Base-by-base conservation (phyloP, 331 rosid species). In the Stylosanthes scabra region DNA sequence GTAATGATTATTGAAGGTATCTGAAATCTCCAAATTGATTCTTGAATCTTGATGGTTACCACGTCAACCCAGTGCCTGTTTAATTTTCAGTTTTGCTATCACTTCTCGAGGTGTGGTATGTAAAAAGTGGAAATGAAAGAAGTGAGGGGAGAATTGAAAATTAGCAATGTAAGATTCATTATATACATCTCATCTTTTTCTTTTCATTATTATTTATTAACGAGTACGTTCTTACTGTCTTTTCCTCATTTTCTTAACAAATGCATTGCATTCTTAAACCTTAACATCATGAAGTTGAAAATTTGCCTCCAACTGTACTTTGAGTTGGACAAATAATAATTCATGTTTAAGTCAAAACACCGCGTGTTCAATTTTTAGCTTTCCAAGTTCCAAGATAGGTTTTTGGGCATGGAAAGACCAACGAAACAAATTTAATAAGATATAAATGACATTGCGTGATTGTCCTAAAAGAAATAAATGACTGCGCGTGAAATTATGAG, bases 21-120 rank as follows among this genome's bases (percentile, higher is more conserved):
- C 60, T 42, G 61, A 64, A 41, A 80, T 31, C 41, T 41, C 56
- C 68, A 47, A 13, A 25, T n/a, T 47, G 56, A 13, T 37, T 75
- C 50, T 59, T 68, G 56, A 20, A 70, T 61, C 40, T 3, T 58
- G 31, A 25, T 52, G 61, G 4, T 55, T 71, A 25, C 75, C 16
- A 56, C 11, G 61, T 59, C 62, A 59, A 20, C 47, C 47, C 42
- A 20, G 50, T 1, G 66, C 69, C 39, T 63, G 54, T 65, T 80
- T 60, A 28, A 45, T 14, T 34, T 11, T 28, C 28, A 49, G 28
- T 47, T 55, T 58, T 47, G 47, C 25, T 34, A 34, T 63, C 55
- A 64, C 63, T 25, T 52, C 60, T 52, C 8, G 16, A 52, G 28
- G 42, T 46, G 41, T n/a, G 29, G 8, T 46, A 11, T 66, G 58